A percentile compares a stretch with the other conserved stretches of the same genome.
phyloP scores from a whole-genome alignment of 2,329 filamentous ascomycete species.

The Aureobasidium namibiae region DNA sequence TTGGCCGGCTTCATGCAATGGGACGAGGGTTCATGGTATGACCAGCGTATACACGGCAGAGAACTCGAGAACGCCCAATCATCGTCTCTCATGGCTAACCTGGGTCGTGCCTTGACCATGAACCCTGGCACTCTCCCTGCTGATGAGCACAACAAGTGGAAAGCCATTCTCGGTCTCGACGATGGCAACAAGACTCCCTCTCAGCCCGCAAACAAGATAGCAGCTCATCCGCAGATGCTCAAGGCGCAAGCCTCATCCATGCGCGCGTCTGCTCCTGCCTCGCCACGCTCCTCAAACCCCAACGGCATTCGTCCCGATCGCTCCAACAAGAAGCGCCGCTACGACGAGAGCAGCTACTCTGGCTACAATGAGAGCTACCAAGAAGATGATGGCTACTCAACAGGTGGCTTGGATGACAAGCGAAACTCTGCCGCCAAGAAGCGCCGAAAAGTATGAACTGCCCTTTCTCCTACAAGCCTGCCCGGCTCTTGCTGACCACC shows the following conservation, averaged over 20 bases:
- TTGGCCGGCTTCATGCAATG: slow-evolving; percentile 29
- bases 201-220: not conserved
- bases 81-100: slow-evolving; percentile 26
- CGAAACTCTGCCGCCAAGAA: slow-evolving; percentile 35
- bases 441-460: slow-evolving; percentile 45
- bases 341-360: slow-evolving; percentile 65
- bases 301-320: slow-evolving; percentile 54
- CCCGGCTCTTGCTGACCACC: not conserved
- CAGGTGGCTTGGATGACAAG: slow-evolving; percentile 60
- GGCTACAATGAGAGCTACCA: slow-evolving; percentile 65
- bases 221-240: slow-evolving; percentile 15
- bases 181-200: slow-evolving; percentile 22
- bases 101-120: slow-evolving; percentile 36
- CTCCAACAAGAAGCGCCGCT: slow-evolving; percentile 63
- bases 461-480: not conserved
- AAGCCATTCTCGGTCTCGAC: slow-evolving; percentile 36
- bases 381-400: slow-evolving; percentile 65
- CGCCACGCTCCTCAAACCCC: slow-evolving; percentile 23
- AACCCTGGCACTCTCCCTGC: slow-evolving; percentile 34
- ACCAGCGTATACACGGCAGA: slow-evolving; percentile 31
- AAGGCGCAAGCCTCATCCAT: slow-evolving; percentile 13
- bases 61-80: slow-evolving; percentile 27
- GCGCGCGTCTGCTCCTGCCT: slow-evolving; percentile 27
- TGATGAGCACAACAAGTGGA: slow-evolving; percentile 34
- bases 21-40: slow-evolving; percentile 34